A percentile compares a stretch with the other conserved stretches of the same genome.
Conservation (phyloP, 805 yeast genomes). For the Groenewaldozyma tartarivorans region DNA sequence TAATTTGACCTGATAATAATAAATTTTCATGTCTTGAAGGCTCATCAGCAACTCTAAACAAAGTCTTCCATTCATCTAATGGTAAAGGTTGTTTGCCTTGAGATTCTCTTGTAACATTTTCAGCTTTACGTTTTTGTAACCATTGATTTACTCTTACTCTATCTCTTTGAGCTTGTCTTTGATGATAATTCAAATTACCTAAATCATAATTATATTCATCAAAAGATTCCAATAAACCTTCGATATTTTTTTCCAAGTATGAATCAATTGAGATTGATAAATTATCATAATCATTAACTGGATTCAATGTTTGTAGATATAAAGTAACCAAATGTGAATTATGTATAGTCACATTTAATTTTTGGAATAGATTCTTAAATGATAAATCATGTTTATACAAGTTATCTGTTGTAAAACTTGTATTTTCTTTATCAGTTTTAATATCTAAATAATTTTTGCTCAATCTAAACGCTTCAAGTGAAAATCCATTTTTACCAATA, state of each 20-base stretch:
- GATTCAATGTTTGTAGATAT: slow-evolving; percentile 30
- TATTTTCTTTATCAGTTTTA: slow-evolving; percentile 28
- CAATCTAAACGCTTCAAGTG: slow-evolving; percentile 61
- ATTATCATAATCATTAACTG: slow-evolving; percentile 25
- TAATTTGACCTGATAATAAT: slow-evolving; percentile 57
- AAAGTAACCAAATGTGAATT: slow-evolving; percentile 60
- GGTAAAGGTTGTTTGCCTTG: slow-evolving; percentile 41
- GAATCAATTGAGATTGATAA: slow-evolving; percentile 35
- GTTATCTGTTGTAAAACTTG: slow-evolving; percentile 57
- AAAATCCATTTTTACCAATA: slow-evolving; percentile 40
- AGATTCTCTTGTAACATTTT: slow-evolving; percentile 52
- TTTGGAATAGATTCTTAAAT: slow-evolving; percentile 59
- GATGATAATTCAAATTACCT: slow-evolving; percentile 72
- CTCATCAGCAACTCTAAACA: slow-evolving; percentile 60
- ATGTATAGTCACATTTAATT: slow-evolving; percentile 54
- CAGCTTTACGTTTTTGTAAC: slow-evolving; percentile 60
- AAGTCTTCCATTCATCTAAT: slow-evolving; percentile 53
- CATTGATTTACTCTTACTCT: slow-evolving; percentile 60
- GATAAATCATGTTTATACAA: slow-evolving; percentile 52
- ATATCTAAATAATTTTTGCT: slow-evolving; percentile 50
- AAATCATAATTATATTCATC: slow-evolving; percentile 73
- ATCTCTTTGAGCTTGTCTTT: slow-evolving; percentile 66
- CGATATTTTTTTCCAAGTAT: slow-evolving; percentile 39
- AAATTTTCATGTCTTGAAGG: slow-evolving; percentile 69
- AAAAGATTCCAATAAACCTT: slow-evolving; percentile 55